Conservation (phyloP, 2,329 filamentous ascomycete genomes). For the Colletotrichum higginsianum region DNA sequence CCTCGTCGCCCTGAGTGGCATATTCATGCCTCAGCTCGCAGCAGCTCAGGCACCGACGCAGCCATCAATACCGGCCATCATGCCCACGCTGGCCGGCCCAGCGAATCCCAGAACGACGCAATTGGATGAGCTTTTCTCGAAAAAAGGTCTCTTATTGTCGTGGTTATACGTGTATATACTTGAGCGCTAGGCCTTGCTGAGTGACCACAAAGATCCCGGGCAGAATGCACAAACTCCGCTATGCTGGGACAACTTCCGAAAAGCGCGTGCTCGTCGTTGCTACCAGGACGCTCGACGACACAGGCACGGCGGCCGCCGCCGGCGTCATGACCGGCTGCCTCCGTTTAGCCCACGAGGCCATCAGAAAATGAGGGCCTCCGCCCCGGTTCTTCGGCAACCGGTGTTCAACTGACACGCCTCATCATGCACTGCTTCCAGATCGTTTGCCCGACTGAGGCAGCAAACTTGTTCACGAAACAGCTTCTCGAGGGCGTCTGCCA, state of each 20-base stretch:
- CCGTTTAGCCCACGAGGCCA: constrained; percentile 18
- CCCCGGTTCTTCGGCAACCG: too few relatives aligned
- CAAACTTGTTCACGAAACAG: constrained; percentile 16
- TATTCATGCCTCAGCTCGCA: neutral
- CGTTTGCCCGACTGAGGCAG: constrained; percentile 18
- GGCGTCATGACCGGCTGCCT: constrained; percentile 15
- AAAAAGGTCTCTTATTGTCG: constrained; percentile 6
- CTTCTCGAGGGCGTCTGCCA: constrained; percentile 28
- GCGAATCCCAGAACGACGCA: constrained; percentile 6
- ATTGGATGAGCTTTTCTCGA: constrained; percentile 18
- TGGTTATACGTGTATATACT: neutral
- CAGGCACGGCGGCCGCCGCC: neutral
- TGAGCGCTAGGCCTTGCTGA: neutral
- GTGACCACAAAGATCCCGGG: neutral
- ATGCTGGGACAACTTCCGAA: constrained; percentile 12
- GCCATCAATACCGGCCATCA: constrained; percentile 12
- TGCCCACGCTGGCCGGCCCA: constrained; percentile 28
- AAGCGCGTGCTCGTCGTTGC: constrained; percentile 2
- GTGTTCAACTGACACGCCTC: neutral
- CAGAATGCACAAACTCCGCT: constrained; percentile 23
- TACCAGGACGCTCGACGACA: constrained; percentile 3
- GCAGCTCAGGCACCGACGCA: constrained; percentile 3
- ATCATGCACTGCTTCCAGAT: constrained; percentile 2
- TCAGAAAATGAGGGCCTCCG: neutral
- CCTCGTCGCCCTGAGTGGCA: neutral